phyloP scores from a whole-genome alignment of 768 basidiomycete genomes.

The Suillus cothurnatus region DNA sequence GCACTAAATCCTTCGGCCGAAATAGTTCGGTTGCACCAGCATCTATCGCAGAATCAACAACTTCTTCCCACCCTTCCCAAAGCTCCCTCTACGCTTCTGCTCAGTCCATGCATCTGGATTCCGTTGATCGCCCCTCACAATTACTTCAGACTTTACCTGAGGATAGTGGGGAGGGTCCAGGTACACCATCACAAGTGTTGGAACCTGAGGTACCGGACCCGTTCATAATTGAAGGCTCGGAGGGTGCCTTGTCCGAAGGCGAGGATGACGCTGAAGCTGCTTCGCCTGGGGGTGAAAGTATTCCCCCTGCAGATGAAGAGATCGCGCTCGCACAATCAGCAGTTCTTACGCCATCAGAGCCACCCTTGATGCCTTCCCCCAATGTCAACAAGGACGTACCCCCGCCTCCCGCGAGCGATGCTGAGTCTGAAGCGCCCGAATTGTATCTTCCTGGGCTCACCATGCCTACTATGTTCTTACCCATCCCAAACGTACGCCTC shows the following conservation, averaged over 20 bases:
- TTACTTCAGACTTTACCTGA: constrained; percentile 9
- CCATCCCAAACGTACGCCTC: constrained; percentile 85
- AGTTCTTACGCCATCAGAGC: constrained; percentile 19
- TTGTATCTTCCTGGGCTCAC: constrained; percentile 71
- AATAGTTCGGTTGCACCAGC: constrained; percentile 8
- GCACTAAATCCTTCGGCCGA: constrained; percentile 15
- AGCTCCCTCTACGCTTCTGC: constrained; percentile 8
- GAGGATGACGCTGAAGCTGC: constrained; percentile 23
- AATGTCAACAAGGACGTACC: constrained; percentile 55
- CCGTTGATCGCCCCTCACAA: background rate
- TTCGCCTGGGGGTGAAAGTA: constrained; percentile 22
- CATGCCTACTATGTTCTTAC: constrained; percentile 79
- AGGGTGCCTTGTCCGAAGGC: constrained; percentile 41
- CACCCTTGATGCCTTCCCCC: constrained; percentile 26
- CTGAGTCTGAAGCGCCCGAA: constrained; percentile 54
- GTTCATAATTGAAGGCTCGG: constrained; percentile 62
- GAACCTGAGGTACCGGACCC: constrained; percentile 60
- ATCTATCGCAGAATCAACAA: constrained; percentile 9
- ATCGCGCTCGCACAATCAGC: constrained; percentile 42
- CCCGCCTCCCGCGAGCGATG: constrained; percentile 47
- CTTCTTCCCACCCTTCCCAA: constrained; percentile 1
- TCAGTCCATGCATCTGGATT: constrained; percentile 2
- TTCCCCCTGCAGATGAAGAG: constrained; percentile 35
- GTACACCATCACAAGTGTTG: constrained; percentile 25
- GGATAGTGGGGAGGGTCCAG: constrained; percentile 13